phyloP scores from a whole-genome alignment of 139 green algal genomes.

The Astrephomene gubernaculifera region DNA sequence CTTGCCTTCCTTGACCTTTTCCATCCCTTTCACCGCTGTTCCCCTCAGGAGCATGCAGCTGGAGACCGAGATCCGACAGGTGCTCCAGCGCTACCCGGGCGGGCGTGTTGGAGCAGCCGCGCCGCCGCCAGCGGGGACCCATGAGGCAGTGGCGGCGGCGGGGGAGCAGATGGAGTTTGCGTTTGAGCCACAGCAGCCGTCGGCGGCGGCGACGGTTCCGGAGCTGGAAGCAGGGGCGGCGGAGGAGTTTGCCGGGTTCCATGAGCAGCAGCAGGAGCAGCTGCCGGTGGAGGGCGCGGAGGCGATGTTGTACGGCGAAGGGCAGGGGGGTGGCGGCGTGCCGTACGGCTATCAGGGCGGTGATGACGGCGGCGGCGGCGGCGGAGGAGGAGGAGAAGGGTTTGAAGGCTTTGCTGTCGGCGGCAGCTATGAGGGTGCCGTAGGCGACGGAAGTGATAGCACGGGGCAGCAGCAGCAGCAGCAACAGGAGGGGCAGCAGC shows the following conservation, averaged over 20 bases:
- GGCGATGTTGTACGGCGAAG: too few species aligned
- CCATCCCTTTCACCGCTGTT: not conserved
- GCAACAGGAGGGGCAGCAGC: too few species aligned
- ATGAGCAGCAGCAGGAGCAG: not conserved
- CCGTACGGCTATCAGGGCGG: too few species aligned
- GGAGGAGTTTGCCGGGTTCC: not conserved
- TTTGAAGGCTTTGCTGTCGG: too few species aligned
- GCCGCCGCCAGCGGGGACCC: not conserved
- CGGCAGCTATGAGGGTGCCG: too few species aligned
- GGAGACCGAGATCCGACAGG: not conserved
- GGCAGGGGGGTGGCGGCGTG: too few species aligned
- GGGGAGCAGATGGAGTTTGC: not conserved
- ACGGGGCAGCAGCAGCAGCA: too few species aligned
- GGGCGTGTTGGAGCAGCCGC: too few species aligned
- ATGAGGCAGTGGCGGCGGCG: not conserved
- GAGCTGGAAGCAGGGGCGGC: not conserved
- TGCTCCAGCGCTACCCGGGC: too few species aligned
- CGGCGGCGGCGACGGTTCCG: not conserved
- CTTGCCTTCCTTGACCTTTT: not conserved
- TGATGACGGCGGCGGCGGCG: not conserved
- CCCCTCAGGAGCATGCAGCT: slow-evolving; percentile 9
- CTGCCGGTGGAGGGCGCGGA: not conserved
- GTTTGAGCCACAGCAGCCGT: not conserved
- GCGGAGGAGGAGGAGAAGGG: too few species aligned
- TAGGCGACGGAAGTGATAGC: too few species aligned